phyloP scores from a whole-genome alignment of 1,284 basidiomycete genomes.

The Salmacisia buchloeana region DNA sequence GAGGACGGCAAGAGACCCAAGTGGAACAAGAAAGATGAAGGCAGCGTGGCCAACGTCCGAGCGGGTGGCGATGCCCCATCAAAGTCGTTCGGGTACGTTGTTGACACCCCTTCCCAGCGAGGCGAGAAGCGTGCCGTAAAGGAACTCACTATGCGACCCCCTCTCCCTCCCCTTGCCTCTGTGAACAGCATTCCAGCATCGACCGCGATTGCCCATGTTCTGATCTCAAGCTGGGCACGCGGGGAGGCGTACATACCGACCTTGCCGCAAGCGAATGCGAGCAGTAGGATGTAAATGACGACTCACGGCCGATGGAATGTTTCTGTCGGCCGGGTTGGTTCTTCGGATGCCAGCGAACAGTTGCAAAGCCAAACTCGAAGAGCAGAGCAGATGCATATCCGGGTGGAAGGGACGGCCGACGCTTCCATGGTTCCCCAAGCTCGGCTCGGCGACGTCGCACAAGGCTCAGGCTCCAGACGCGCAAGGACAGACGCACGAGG shows the following conservation, averaged over 20 bases:
- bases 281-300: neutral
- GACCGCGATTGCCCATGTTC: conserved; percentile 66
- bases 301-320: too few species aligned
- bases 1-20: neutral
- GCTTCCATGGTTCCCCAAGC: too few species aligned
- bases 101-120: neutral
- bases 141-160: neutral
- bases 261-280: conserved; percentile 7
- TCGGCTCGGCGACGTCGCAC: too few species aligned
- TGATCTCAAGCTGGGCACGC: conserved; percentile 65
- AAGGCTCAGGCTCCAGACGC: too few species aligned
- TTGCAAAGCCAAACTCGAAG: too few species aligned
- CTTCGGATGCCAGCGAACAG: too few species aligned
- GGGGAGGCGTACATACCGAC: conserved; percentile 49
- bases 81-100: conserved; percentile 2
- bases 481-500: too few species aligned
- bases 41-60: conserved; percentile 19
- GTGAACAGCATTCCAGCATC: conserved; percentile 29
- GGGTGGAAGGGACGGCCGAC: too few species aligned
- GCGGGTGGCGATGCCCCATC: neutral
- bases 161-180: neutral
- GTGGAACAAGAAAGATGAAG: conserved; percentile 17
- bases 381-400: too few species aligned
- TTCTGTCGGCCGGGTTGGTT: too few species aligned
- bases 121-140: conserved; percentile 59